Percentiles rank a stretch among this genome's conserved stretches.
These are phyloP conservation scores for Microstegium vimineum DNA, from an alignment of 176 grass and related monocot species.

Conservation along the genomic window DNA sequence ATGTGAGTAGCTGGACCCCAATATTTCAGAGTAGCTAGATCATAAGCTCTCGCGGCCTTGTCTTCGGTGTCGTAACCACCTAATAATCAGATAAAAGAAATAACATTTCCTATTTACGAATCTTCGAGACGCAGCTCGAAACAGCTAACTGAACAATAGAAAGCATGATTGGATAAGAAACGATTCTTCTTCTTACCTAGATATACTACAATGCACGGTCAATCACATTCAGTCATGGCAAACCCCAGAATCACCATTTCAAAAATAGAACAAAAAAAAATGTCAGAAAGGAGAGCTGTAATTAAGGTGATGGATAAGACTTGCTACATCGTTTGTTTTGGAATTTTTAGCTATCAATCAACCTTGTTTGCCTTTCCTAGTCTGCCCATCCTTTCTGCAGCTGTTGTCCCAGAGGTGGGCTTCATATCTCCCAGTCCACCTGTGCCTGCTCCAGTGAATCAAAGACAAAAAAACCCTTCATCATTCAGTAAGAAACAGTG, in stretches of 20 bases:
- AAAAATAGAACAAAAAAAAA: background rate
- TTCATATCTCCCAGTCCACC: constrained; percentile 98
- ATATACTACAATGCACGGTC: constrained; percentile 42
- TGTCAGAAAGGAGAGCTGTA: background rate
- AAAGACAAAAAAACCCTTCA: constrained; percentile 26
- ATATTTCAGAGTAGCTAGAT: constrained; percentile 92
- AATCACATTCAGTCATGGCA: constrained; percentile 22
- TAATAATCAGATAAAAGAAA: constrained; percentile 26
- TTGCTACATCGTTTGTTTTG: background rate
- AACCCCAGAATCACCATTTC: constrained; percentile 12
- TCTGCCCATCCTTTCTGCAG: constrained; percentile 93
- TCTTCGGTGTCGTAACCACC: constrained; percentile 97
- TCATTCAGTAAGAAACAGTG: constrained; percentile 16
- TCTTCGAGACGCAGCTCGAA: background rate
- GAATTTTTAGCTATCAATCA: constrained; percentile 23
- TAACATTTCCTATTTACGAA: background rate
- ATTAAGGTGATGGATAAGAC: background rate
- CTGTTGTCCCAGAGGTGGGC: constrained; percentile 98
- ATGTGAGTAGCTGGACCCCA: constrained; percentile 80
- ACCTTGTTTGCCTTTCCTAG: constrained; percentile 99
- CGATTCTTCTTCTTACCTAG: constrained; percentile 36
- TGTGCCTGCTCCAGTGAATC: constrained; percentile 72
- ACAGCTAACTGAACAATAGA: background rate
- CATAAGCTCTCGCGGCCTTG: constrained; percentile 95
- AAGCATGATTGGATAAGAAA: background rate